A percentile compares a stretch with the other conserved stretches of the same genome.
phyloP scores from a whole-genome alignment of 2,329 filamentous ascomycete genomes.

The Leptoxyphium fumago region DNA sequence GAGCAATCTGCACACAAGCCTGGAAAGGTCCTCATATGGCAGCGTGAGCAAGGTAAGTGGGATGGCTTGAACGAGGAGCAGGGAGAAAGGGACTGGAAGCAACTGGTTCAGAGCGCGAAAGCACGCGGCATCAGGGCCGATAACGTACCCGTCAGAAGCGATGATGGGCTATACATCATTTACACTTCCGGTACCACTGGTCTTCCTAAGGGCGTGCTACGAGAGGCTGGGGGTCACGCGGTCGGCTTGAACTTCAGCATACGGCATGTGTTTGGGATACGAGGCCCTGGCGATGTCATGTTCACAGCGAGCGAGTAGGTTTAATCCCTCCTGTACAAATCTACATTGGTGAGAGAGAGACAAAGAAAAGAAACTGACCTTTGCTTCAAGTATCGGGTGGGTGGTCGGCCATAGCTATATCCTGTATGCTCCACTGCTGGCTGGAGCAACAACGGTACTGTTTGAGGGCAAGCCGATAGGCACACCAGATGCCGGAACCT shows the following conservation, averaged over 20 bases:
- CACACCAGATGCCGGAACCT: conserved; percentile 72
- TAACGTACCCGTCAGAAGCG: conserved; percentile 64
- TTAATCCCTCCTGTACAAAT: no score
- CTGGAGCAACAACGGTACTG: conserved; percentile 71
- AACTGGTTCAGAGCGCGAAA: conserved; percentile 54
- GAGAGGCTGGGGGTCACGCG: conserved; percentile 74
- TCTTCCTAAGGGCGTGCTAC: conserved; percentile 65
- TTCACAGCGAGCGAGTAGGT: conserved; percentile 55
- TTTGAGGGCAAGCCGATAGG: conserved; percentile 93
- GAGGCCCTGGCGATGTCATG: conserved; percentile 70
- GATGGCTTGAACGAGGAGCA: conserved; percentile 48
- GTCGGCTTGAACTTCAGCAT: conserved; percentile 74
- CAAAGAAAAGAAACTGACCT: background rate
- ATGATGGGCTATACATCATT: conserved; percentile 76
- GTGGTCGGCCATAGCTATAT: conserved; percentile 80
- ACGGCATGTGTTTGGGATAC: conserved; percentile 67
- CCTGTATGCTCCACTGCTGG: conserved; percentile 71
- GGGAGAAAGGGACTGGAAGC: conserved; percentile 68
- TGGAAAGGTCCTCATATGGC: conserved; percentile 62
- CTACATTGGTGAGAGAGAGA: background rate
- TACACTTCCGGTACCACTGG: conserved; percentile 79
- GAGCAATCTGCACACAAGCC: conserved; percentile 56
- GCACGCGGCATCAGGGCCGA: conserved; percentile 53
- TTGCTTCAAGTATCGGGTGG: conserved; percentile 54
- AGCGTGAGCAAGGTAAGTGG: conserved; percentile 65